Conservation (phyloP, 2,329 filamentous ascomycete genomes). For the Fusarium sp. region DNA sequence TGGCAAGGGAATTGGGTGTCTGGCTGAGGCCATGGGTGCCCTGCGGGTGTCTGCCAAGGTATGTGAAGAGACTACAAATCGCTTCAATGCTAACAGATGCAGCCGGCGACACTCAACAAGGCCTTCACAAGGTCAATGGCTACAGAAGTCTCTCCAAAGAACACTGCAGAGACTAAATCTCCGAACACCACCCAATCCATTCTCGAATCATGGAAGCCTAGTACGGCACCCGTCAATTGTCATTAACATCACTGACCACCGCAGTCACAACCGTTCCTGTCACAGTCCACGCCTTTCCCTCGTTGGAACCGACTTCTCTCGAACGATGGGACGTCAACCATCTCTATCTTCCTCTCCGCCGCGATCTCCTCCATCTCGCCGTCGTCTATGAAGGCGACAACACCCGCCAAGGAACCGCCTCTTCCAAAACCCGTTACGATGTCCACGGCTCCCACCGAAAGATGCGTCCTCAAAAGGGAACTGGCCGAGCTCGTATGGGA, state of each 20-base stretch:
- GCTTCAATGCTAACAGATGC: conserved; percentile 10
- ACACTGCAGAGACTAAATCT: conserved; percentile 44
- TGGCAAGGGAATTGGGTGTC: conserved; percentile 58
- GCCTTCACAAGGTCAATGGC: conserved; percentile 65
- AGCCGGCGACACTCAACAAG: conserved; percentile 49
- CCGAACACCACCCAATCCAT: conserved; percentile 44
- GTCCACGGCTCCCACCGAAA: conserved; percentile 87
- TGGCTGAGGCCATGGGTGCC: conserved; percentile 62
- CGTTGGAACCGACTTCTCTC: conserved; percentile 83
- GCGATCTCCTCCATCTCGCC: conserved; percentile 91
- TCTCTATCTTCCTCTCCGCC: conserved; percentile 85
- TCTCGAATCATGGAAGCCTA: conserved; percentile 56
- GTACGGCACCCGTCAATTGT: conserved; percentile 44
- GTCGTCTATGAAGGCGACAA: conserved; percentile 92
- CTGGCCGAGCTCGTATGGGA: conserved; percentile 80
- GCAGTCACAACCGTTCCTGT: conserved; percentile 74
- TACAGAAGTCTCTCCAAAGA: conserved; percentile 56
- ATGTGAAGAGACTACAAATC: conserved; percentile 28
- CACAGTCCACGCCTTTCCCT: conserved; percentile 90
- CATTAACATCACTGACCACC: conserved; percentile 10
- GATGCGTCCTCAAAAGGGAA: conserved; percentile 86
- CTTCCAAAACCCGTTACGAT: conserved; percentile 81
- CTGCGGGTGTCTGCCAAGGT: conserved; percentile 58
- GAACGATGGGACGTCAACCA: conserved; percentile 83
- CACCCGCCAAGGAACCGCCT: conserved; percentile 87